Evolutionary conservation across 768 basidiomycete species (phyloP).

Genomic region (Paxillus rubicundulus): DNA sequence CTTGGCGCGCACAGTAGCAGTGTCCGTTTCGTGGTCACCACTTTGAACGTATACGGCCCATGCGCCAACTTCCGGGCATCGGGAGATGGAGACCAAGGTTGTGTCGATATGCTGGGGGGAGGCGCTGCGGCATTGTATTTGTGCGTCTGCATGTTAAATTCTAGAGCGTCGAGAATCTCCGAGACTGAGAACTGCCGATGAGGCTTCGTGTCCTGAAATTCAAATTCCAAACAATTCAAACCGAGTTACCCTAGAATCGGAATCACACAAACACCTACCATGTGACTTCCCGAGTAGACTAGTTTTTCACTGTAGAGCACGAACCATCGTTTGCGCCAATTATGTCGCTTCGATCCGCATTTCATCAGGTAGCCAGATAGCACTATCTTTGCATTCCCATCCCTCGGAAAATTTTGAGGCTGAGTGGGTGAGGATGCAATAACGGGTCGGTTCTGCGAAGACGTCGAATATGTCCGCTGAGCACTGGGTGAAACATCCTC

Average conservation of each 20-base stretch:
- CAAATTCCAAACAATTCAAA: constrained; percentile 4
- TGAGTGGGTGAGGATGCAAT: constrained; percentile 46
- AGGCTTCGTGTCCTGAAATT: constrained; percentile 77
- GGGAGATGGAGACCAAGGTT: constrained; percentile 35
- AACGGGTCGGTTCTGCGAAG: constrained; percentile 44
- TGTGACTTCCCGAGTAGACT: constrained; percentile 89
- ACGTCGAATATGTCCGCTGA: constrained; percentile 41
- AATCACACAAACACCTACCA: constrained; percentile 57
- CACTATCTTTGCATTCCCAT: constrained; percentile 70
- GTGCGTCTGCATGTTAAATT: constrained; percentile 66
- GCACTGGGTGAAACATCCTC: constrained; percentile 61
- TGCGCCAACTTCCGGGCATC: constrained; percentile 46
- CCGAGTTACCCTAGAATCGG: constrained; percentile 6
- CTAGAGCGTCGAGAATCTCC: constrained; percentile 88
- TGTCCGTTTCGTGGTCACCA: constrained; percentile 91
- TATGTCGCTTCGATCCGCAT: constrained; percentile 87
- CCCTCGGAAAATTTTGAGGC: constrained; percentile 38
- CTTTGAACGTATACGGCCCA: constrained; percentile 79
- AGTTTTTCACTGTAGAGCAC: constrained; percentile 86
- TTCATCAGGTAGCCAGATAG: constrained; percentile 94
- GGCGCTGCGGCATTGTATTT: constrained; percentile 41
- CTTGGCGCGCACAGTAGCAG: constrained; percentile 88
- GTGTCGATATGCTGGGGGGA: constrained; percentile 27
- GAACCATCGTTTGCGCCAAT: constrained; percentile 98
- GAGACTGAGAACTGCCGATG: constrained; percentile 83